Evolutionary conservation across 805 yeast genomes (phyloP).

Genomic region (Nakazawaea peltata): DNA sequence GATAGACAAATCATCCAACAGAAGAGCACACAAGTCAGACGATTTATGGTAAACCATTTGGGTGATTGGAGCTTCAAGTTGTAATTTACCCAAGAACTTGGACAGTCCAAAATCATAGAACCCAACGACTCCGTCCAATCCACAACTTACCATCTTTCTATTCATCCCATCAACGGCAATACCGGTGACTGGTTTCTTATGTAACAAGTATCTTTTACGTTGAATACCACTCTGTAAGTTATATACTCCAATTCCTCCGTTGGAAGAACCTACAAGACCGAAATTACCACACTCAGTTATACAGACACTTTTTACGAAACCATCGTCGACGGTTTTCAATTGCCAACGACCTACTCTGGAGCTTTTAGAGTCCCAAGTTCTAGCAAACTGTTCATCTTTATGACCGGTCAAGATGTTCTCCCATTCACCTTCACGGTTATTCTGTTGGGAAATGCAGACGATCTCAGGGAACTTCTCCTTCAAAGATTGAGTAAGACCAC

Average conservation of each 20-base stretch:
- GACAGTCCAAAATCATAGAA: slow-evolving; percentile 79
- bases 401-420: slow-evolving; percentile 88
- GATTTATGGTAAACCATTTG: slow-evolving; percentile 68
- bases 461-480: slow-evolving; percentile 76
- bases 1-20: slow-evolving; percentile 80
- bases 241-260: slow-evolving; percentile 78
- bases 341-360: slow-evolving; percentile 75
- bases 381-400: slow-evolving; percentile 71
- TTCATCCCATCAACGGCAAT: slow-evolving; percentile 87
- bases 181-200: slow-evolving; percentile 81
- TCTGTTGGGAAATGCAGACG: slow-evolving; percentile 59
- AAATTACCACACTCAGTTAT: slow-evolving; percentile 94
- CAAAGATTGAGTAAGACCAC: slow-evolving; percentile 49
- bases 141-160: slow-evolving; percentile 75
- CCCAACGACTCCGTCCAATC: slow-evolving; percentile 84
- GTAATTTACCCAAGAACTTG: slow-evolving; percentile 55
- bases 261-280: slow-evolving; percentile 81
- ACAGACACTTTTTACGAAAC: slow-evolving; percentile 64
- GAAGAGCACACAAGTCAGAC: slow-evolving; percentile 78
- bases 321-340: slow-evolving; percentile 69
- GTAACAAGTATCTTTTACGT: slow-evolving; percentile 62
- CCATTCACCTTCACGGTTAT: slow-evolving; percentile 83
- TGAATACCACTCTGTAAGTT: slow-evolving; percentile 88
- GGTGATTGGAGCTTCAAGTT: slow-evolving; percentile 72
- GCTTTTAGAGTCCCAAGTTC: slow-evolving; percentile 81